Percentiles rank a stretch among this genome's conserved stretches.
Evolutionary conservation across 2,329 filamentous ascomycete species (phyloP).

Genomic region (Ceratocystis lukuohia): DNA sequence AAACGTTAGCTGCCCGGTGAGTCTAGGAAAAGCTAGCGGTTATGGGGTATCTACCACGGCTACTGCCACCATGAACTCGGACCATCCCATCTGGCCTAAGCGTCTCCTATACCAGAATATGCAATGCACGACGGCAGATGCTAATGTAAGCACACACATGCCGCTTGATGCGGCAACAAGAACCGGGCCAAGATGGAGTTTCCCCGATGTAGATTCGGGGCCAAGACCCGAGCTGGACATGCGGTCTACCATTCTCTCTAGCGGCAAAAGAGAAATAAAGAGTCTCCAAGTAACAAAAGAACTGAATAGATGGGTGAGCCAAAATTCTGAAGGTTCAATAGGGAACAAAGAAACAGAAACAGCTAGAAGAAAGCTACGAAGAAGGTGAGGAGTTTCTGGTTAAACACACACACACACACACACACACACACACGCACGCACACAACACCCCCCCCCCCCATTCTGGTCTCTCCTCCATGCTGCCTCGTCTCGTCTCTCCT

Average conservation of each 20-base stretch:
- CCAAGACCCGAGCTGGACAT: neutral
- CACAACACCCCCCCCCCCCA: no score
- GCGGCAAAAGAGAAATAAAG: neutral
- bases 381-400: neutral
- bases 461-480: no score
- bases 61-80: constrained; percentile 27
- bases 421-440: no score
- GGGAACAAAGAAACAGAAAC: neutral
- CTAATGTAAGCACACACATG: constrained; percentile 26
- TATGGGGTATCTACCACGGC: neutral
- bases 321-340: no score
- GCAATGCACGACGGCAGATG: constrained; percentile 27
- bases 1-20: neutral
- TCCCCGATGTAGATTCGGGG: neutral
- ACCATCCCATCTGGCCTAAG: constrained; percentile 23
- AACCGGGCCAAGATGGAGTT: constrained; percentile 25
- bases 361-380: neutral
- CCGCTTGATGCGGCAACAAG: constrained; percentile 28
- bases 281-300: neutral
- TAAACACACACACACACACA: no score
- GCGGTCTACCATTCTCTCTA: neutral
- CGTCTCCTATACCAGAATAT: constrained; percentile 24
- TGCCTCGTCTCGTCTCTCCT: no score
- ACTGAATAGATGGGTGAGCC: neutral
- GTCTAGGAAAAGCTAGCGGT: neutral